Percentiles rank a stretch among this genome's conserved stretches.
Evolutionary conservation across 2,329 filamentous ascomycete genomes (phyloP).

Genomic region (Pezicula neosporulosa): DNA sequence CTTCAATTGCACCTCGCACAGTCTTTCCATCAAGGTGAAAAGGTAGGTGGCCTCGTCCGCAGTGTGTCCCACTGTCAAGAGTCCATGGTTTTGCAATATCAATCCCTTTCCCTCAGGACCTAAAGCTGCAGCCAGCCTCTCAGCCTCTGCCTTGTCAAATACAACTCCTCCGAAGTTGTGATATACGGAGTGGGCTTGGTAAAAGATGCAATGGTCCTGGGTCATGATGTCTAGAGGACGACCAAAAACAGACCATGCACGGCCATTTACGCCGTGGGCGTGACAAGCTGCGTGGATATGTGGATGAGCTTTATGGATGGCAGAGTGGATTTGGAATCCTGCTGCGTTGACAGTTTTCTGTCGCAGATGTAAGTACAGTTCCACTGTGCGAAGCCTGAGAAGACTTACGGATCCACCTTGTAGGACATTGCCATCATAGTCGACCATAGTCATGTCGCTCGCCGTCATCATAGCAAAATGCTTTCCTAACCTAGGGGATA

Average conservation of each 20-base stretch:
- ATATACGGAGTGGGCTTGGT: slow-evolving; percentile 26
- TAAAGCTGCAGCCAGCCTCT: slow-evolving; percentile 15
- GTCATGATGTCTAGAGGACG: slow-evolving; percentile 10
- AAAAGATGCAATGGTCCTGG: slow-evolving; percentile 34
- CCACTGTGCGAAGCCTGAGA: neutral
- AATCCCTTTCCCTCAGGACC: slow-evolving; percentile 35
- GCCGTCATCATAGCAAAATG: slow-evolving; percentile 28
- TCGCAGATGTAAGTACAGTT: neutral
- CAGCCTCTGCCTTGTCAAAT: slow-evolving; percentile 36
- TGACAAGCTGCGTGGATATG: slow-evolving; percentile 4
- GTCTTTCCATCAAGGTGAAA: slow-evolving; percentile 25
- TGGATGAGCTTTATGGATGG: slow-evolving; percentile 2
- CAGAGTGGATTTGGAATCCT: slow-evolving; percentile 6
- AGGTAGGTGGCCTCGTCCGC: slow-evolving; percentile 38
- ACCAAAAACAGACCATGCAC: slow-evolving; percentile 1
- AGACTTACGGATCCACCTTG: slow-evolving; percentile 26
- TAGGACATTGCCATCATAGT: slow-evolving; percentile 37
- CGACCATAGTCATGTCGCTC: slow-evolving; percentile 40
- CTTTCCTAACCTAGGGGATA: neutral
- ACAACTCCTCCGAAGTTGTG: slow-evolving; percentile 44
- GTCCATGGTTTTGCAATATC: slow-evolving; percentile 36
- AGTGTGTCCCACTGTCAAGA: slow-evolving; percentile 22
- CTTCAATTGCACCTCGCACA: neutral
- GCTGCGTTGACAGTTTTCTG: slow-evolving; percentile 1
- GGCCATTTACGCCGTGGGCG: slow-evolving; percentile 1